Percentiles rank a stretch among this genome's conserved stretches.
Conservation (phyloP, 352 stramenopile genomes). For the Hyphochytrium catenoides region DNA sequence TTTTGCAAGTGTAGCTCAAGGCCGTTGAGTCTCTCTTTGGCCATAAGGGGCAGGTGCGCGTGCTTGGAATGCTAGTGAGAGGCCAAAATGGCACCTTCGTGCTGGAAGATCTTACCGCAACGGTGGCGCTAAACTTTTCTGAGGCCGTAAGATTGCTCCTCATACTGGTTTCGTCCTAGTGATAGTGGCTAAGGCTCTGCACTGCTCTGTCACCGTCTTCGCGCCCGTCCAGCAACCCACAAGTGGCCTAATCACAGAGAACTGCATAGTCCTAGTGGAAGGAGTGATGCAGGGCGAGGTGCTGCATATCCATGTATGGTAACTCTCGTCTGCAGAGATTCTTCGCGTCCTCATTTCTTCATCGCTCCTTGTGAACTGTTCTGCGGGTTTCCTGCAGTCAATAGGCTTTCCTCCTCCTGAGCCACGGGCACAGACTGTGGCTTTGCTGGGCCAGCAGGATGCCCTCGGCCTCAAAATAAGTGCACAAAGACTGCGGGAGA, state of each 20-base stretch:
- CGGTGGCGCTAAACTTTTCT: slow-evolving; percentile 41
- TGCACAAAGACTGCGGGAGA: slow-evolving; percentile 37
- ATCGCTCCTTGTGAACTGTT: not conserved
- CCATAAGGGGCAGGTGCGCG: slow-evolving; percentile 33
- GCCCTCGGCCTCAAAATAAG: slow-evolving; percentile 53
- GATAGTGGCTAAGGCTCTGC: not conserved
- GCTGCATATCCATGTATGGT: slow-evolving; percentile 49
- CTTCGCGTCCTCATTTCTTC: too few relatives aligned
- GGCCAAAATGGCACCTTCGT: slow-evolving; percentile 47
- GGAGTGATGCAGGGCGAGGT: slow-evolving; percentile 76
- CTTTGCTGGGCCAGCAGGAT: slow-evolving; percentile 42
- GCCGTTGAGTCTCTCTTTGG: slow-evolving; percentile 57
- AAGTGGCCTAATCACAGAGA: slow-evolving; percentile 67
- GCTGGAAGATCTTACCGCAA: slow-evolving; percentile 48
- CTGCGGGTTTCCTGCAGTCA: slow-evolving; percentile 14
- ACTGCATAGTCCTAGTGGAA: slow-evolving; percentile 74
- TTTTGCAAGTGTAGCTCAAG: slow-evolving; percentile 20
- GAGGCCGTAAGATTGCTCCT: slow-evolving; percentile 17
- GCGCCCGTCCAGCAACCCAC: slow-evolving; percentile 24
- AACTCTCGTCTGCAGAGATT: slow-evolving; percentile 1
- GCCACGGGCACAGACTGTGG: slow-evolving; percentile 33
- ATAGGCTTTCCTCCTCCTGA: slow-evolving; percentile 73
- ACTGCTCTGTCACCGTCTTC: not conserved
- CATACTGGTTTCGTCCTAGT: not conserved
- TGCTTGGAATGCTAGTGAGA: slow-evolving; percentile 58